Evolutionary conservation across 345 rosid species (phyloP).

Genomic region (Pistacia vera): DNA sequence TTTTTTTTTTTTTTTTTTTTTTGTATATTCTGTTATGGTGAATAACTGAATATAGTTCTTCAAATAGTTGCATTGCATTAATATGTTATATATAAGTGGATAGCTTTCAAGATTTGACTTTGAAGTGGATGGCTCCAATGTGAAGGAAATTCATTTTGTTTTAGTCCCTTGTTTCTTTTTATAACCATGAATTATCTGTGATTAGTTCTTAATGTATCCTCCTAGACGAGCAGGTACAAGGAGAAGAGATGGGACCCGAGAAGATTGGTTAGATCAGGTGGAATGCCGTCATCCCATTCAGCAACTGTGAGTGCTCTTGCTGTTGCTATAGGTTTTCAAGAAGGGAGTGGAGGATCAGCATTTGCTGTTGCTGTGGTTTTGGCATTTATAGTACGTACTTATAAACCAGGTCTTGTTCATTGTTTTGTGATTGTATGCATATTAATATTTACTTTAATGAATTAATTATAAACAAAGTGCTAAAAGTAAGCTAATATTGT

Average conservation of each 20-base stretch:
- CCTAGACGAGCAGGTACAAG: slow-evolving; percentile 48
- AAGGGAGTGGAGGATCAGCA: slow-evolving; percentile 46
- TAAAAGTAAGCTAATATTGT: background rate
- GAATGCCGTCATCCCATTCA: slow-evolving; percentile 77
- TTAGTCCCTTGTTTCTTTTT: background rate
- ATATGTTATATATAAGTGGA: background rate
- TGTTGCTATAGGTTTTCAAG: slow-evolving; percentile 52
- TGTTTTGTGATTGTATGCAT: slow-evolving; percentile 23
- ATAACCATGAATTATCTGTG: background rate
- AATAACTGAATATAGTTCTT: background rate
- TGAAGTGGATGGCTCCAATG: background rate
- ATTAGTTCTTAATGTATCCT: slow-evolving; percentile 17
- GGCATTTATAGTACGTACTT: slow-evolving; percentile 67
- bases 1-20: too few relatives aligned
- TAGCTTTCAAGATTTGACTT: background rate
- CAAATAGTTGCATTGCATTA: background rate
- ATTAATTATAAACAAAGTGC: background rate
- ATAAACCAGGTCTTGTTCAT: slow-evolving; percentile 37
- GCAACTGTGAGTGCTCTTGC: slow-evolving; percentile 67
- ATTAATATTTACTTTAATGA: background rate
- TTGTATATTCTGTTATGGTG: too few relatives aligned
- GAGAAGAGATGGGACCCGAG: slow-evolving; percentile 71
- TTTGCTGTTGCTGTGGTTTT: slow-evolving; percentile 61
- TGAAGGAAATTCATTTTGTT: background rate
- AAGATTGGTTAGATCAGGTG: slow-evolving; percentile 62